These are phyloP conservation scores for Penicillium alfredii DNA, from an alignment of 495 filamentous ascomycete species.

Conservation along the genomic window DNA sequence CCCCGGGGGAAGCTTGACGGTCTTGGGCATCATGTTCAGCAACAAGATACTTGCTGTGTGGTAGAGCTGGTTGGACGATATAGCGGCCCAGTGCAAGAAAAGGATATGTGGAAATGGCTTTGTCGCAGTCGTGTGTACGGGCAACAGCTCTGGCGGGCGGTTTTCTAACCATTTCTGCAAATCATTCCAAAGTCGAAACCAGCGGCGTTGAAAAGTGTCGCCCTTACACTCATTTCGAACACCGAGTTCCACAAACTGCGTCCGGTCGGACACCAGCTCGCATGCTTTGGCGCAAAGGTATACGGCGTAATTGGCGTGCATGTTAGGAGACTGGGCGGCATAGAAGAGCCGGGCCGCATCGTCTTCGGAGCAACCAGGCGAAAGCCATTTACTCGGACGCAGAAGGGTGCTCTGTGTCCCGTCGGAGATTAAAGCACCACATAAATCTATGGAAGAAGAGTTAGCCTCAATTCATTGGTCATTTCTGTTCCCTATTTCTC, in stretches of 20 bases:
- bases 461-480: too few species aligned
- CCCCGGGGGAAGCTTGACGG: slow-evolving; percentile 15
- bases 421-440: slow-evolving; percentile 42
- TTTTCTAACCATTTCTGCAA: slow-evolving; percentile 37
- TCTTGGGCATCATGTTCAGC: slow-evolving; percentile 24
- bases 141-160: slow-evolving; percentile 36
- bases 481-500: too few species aligned
- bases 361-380: slow-evolving; percentile 22
- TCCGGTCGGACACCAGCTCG: slow-evolving; percentile 36
- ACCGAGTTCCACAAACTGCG: slow-evolving; percentile 31
- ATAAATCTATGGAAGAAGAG: too few species aligned
- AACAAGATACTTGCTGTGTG: slow-evolving; percentile 39
- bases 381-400: slow-evolving; percentile 37
- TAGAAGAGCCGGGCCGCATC: slow-evolving; percentile 27
- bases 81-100: slow-evolving; percentile 42
- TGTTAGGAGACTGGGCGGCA: slow-evolving; percentile 26
- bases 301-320: slow-evolving; percentile 44
- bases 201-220: slow-evolving; percentile 23
- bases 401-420: slow-evolving; percentile 40
- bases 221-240: slow-evolving; percentile 26
- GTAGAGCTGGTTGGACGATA: slow-evolving; percentile 42
- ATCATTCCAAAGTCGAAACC: slow-evolving; percentile 38
- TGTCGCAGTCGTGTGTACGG: slow-evolving; percentile 25
- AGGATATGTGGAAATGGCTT: slow-evolving; percentile 42
- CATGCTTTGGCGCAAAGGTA: slow-evolving; percentile 39